Base-by-base conservation (phyloP, 2,329 filamentous ascomycete species). In the Acrocalymma vagum region DNA sequence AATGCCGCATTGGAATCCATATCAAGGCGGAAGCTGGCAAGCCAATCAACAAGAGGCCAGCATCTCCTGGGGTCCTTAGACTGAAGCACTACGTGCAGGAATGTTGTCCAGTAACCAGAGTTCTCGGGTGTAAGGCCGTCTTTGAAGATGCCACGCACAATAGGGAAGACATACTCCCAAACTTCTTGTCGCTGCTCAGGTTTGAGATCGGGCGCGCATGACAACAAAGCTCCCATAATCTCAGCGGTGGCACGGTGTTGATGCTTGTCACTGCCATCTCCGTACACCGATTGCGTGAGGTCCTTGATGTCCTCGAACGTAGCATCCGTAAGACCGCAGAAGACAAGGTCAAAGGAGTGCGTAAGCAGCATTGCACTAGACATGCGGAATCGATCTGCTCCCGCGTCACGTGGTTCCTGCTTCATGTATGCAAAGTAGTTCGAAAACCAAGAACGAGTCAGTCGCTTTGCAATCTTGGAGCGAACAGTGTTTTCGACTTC, bases 1-100 rank as follows among this genome's bases (percentile, higher is more conserved):
- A 99, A 99, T 0, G 94, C 94, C 4, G 95, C 94, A 64, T 97
- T 96, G 0, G 93, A 96, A 5, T 83, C 78, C 86, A 97, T 93
- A 65, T 99, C 94, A 8, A 99, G 78, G 20, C 90, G 83, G 81
- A 97, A 97, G 38, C 85, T 83, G 30, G 87, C 83, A 14, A 99
- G 78, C 70, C 84, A 87, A 51, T 94, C 87, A 23, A 96, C 82
- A 49, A 99, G 80, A 52, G 95, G 93, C 77, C 88, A 91, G 3
- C 85, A 85, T 49, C 93, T 84, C 29, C 95, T 84, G 9, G 94
- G 93, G 69, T 99, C 94, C 61, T 94, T 93, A 9, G 87, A 85
- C 56, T 95, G 90, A 27, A 96, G 78, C 17, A 95, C 83, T 62
- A 96, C 83, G 62, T 96, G 93, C 29, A 99, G 78, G 65, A 95